These are phyloP conservation scores for Davidsoniella eucalypti DNA, from an alignment of 2,329 filamentous ascomycete species.

Conservation along the genomic window DNA sequence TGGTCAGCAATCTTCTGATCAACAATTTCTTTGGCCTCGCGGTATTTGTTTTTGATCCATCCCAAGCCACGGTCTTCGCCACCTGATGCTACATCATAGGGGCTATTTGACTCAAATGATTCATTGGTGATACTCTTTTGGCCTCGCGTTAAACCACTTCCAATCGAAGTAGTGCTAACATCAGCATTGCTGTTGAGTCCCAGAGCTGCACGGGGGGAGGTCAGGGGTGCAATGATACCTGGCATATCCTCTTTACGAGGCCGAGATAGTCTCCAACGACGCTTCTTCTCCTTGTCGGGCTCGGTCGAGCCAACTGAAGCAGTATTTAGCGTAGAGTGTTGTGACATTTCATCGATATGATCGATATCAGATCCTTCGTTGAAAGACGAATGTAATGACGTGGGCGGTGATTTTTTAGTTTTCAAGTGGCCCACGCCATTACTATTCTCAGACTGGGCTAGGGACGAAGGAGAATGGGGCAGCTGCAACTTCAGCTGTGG, in stretches of 20 bases:
- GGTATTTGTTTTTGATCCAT: slow-evolving; percentile 45
- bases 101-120: slow-evolving; percentile 26
- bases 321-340: slow-evolving; percentile 16
- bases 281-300: slow-evolving; percentile 52
- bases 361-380: slow-evolving; percentile 76
- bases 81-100: slow-evolving; percentile 2
- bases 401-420: slow-evolving; percentile 55
- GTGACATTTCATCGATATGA: slow-evolving; percentile 41
- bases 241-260: slow-evolving; percentile 35
- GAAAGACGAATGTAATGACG: slow-evolving; percentile 58
- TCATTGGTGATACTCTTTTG: slow-evolving; percentile 36
- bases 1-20: slow-evolving; percentile 37
- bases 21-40: slow-evolving; percentile 39
- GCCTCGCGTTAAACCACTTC: slow-evolving; percentile 37
- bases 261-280: slow-evolving; percentile 56
- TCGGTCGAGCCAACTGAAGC: slow-evolving; percentile 20
- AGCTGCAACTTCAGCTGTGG: not conserved
- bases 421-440: slow-evolving; percentile 26
- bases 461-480: not conserved
- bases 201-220: slow-evolving; percentile 26
- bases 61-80: slow-evolving; percentile 29
- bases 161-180: slow-evolving; percentile 50
- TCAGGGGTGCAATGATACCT: slow-evolving; percentile 21
- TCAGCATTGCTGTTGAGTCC: slow-evolving; percentile 48
- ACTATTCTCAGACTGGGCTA: not conserved